Conservation (phyloP, 768 basidiomycete species). For the Rhodotorula taiwanensis region DNA sequence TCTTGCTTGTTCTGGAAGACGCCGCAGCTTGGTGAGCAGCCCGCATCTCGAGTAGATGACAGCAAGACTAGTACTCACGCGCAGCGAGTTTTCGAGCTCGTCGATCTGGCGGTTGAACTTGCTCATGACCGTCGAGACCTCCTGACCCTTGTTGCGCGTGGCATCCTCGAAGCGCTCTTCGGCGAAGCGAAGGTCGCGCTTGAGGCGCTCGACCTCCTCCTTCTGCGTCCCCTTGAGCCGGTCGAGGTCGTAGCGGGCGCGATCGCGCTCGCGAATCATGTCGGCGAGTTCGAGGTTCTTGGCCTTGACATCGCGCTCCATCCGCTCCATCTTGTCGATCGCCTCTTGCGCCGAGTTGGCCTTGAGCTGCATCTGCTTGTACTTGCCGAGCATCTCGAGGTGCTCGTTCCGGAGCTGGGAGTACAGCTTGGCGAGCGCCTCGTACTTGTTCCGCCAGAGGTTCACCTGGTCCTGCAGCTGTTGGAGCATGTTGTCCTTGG, state of each 20-base stretch:
- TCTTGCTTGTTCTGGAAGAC: conserved; percentile 74
- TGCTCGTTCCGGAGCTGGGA: conserved; percentile 96
- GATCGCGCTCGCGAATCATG: conserved; percentile 95
- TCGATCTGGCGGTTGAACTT: conserved; percentile 94
- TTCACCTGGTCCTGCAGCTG: conserved; percentile 95
- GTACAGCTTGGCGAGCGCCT: conserved; percentile 95
- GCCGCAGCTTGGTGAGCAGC: too few relatives aligned
- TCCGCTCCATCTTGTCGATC: conserved; percentile 95
- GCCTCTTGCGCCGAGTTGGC: conserved; percentile 98
- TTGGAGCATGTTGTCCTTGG: conserved; percentile 92
- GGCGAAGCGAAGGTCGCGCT: conserved; percentile 85
- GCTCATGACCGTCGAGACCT: conserved; percentile 75
- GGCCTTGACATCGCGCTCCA: conserved; percentile 96
- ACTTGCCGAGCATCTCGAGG: conserved; percentile 91
- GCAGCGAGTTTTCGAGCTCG: conserved; percentile 90
- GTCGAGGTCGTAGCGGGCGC: conserved; percentile 91
- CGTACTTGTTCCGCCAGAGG: conserved; percentile 97
- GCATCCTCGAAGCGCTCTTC: conserved; percentile 98
- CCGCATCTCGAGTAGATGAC: not conserved
- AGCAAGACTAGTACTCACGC: conserved; percentile 53
- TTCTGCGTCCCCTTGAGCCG: conserved; percentile 89
- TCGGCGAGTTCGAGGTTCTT: conserved; percentile 98
- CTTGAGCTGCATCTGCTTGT: conserved; percentile 94
- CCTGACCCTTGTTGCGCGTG: conserved; percentile 80
- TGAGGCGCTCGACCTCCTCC: conserved; percentile 85